Evolutionary conservation across 2,329 filamentous ascomycete species (phyloP).

Genomic region (Chaetomiaceae sp.): DNA sequence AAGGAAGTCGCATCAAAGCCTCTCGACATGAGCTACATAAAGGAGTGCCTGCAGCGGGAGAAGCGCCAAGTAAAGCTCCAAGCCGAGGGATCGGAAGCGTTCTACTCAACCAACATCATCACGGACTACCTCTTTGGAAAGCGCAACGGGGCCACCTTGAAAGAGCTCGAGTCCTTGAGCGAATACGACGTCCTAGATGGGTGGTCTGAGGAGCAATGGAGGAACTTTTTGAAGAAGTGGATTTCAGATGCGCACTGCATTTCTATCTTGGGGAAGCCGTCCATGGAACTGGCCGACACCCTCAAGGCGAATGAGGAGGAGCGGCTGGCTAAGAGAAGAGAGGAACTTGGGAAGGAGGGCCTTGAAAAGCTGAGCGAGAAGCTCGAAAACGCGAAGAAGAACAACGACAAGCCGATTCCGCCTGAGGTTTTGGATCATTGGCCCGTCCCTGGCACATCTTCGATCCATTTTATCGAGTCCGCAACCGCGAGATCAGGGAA

Average conservation of each 20-base stretch:
- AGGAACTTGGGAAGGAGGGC: conserved; percentile 76
- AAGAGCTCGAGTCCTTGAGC: conserved; percentile 50
- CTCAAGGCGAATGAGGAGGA: conserved; percentile 77
- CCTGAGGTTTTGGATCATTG: conserved; percentile 75
- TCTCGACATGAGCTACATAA: conserved; percentile 85
- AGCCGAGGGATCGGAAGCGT: conserved; percentile 74
- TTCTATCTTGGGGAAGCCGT: conserved; percentile 84
- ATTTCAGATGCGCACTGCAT: conserved; percentile 81
- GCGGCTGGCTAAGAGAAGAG: conserved; percentile 72
- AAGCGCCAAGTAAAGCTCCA: conserved; percentile 76
- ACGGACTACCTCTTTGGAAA: conserved; percentile 88
- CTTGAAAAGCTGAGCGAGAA: conserved; percentile 69
- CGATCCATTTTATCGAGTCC: conserved; percentile 91
- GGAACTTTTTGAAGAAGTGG: conserved; percentile 75
- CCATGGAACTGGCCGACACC: conserved; percentile 70
- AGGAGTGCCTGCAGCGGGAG: conserved; percentile 79
- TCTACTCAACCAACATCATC: conserved; percentile 82
- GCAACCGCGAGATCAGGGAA: conserved; percentile 77
- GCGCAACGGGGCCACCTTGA: conserved; percentile 73
- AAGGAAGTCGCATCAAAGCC: conserved; percentile 74
- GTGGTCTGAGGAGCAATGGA: conserved; percentile 85
- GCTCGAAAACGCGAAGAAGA: conserved; percentile 76
- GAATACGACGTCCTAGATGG: conserved; percentile 66
- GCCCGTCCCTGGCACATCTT: conserved; percentile 77
- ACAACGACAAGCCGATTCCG: conserved; percentile 86